Evolutionary conservation across 1,284 basidiomycete genomes (phyloP).

Genomic region (Laetiporus sulphureus): DNA sequence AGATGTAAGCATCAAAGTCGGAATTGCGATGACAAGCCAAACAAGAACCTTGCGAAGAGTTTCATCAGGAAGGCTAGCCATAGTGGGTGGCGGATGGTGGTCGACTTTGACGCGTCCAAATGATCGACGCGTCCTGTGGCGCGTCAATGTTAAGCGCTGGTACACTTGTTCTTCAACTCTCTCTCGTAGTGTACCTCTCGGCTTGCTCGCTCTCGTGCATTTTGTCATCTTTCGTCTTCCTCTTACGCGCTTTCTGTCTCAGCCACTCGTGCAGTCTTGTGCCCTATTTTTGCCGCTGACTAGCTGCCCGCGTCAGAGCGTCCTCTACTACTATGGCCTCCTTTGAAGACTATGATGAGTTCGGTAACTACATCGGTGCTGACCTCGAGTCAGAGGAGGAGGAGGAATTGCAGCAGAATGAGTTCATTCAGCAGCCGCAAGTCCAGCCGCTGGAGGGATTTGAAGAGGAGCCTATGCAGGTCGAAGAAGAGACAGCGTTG

Average conservation of each 20-base stretch:
- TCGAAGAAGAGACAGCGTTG: slow-evolving; percentile 51
- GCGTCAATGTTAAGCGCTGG: neutral
- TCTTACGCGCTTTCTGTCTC: too few species aligned
- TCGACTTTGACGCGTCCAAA: slow-evolving; percentile 5
- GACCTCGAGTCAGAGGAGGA: slow-evolving; percentile 89
- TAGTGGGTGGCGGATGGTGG: slow-evolving; percentile 21
- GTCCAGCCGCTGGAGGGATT: slow-evolving; percentile 66
- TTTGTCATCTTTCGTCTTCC: too few species aligned
- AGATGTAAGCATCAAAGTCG: too few species aligned
- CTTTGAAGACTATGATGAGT: slow-evolving; percentile 85
- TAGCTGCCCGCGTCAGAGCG: too few species aligned
- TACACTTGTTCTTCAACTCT: neutral
- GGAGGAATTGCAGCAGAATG: slow-evolving; percentile 48
- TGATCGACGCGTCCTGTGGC: slow-evolving; percentile 7
- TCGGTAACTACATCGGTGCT: slow-evolving; percentile 93
- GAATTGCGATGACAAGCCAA: slow-evolving; percentile 6
- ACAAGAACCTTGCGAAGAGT: slow-evolving; percentile 86
- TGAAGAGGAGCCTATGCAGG: slow-evolving; percentile 52
- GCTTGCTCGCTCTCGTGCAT: too few species aligned
- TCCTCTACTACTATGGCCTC: slow-evolving; percentile 53
- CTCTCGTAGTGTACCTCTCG: too few species aligned
- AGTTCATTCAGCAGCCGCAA: slow-evolving; percentile 32
- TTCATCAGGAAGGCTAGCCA: slow-evolving; percentile 80
- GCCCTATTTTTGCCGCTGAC: too few species aligned
- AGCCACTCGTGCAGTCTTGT: too few species aligned